Conservation (phyloP, 2,329 filamentous ascomycete species). For the Fusarium udum region DNA sequence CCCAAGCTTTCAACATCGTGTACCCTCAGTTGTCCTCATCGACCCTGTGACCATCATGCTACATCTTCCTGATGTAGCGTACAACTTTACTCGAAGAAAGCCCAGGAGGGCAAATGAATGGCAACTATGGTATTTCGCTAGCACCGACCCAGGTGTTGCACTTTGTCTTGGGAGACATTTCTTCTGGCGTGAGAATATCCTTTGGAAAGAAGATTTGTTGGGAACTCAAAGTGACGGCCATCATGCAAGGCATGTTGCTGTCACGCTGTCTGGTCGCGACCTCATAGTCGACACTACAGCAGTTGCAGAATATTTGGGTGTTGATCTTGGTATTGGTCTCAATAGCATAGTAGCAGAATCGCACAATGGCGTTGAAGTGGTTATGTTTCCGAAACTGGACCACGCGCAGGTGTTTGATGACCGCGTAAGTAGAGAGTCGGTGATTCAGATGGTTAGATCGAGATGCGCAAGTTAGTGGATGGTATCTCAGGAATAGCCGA, state of each 20-base stretch:
- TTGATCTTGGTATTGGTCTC: conserved; percentile 7
- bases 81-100: conserved; percentile 70
- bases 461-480: conserved; percentile 37
- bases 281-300: conserved; percentile 70
- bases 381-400: conserved; percentile 70
- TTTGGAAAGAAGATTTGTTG: conserved; percentile 74
- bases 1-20: conserved; percentile 57
- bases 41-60: conserved; percentile 74
- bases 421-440: conserved; percentile 38
- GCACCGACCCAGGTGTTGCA: conserved; percentile 72
- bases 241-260: conserved; percentile 57
- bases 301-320: conserved; percentile 65
- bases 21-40: conserved; percentile 59
- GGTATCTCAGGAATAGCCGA: conserved; percentile 2
- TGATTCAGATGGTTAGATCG: conserved; percentile 45
- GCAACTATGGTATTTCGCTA: conserved; percentile 76
- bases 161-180: conserved; percentile 72
- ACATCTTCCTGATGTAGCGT: conserved; percentile 75
- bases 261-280: conserved; percentile 68
- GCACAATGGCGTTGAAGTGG: conserved; percentile 57
- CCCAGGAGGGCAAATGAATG: conserved; percentile 72
- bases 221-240: conserved; percentile 17
- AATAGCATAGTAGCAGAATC: conserved; percentile 17
- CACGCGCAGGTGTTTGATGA: conserved; percentile 70
- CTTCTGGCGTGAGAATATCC: conserved; percentile 76